These are phyloP conservation scores for Neonectria coccinea DNA, from an alignment of 2,329 filamentous ascomycete genomes.

Conservation along the genomic window DNA sequence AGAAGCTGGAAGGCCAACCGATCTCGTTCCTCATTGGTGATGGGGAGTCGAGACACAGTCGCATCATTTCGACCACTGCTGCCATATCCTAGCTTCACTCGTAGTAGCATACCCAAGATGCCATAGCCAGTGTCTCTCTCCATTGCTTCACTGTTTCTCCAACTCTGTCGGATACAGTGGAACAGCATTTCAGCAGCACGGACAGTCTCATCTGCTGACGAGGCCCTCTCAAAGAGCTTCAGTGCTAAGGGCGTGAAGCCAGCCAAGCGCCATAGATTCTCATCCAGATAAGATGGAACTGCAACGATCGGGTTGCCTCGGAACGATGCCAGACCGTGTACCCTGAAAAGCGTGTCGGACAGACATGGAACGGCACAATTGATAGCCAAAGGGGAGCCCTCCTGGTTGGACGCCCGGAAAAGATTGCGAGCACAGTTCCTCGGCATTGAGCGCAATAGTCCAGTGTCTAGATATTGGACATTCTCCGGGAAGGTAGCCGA, in stretches of 20 bases:
- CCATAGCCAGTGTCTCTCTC: slow-evolving; percentile 95
- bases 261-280: slow-evolving; percentile 92
- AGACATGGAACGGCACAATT: slow-evolving; percentile 90
- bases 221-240: slow-evolving; percentile 84
- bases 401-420: slow-evolving; percentile 52
- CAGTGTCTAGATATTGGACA: slow-evolving; percentile 81
- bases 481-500: slow-evolving; percentile 84
- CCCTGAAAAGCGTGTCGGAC: slow-evolving; percentile 85
- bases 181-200: slow-evolving; percentile 87
- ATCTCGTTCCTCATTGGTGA: slow-evolving; percentile 66
- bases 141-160: slow-evolving; percentile 98
- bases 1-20: slow-evolving; percentile 73
- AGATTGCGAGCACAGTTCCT: slow-evolving; percentile 75
- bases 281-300: slow-evolving; percentile 86
- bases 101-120: slow-evolving; percentile 84
- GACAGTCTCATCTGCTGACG: slow-evolving; percentile 76
- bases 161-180: slow-evolving; percentile 87
- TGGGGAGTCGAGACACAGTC: slow-evolving; percentile 53
- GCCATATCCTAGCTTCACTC: slow-evolving; percentile 79
- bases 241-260: slow-evolving; percentile 88
- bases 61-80: slow-evolving; percentile 47
- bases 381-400: slow-evolving; percentile 81
- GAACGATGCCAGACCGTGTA: slow-evolving; percentile 84
- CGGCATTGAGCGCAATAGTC: slow-evolving; percentile 81
- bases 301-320: slow-evolving; percentile 86